These are phyloP conservation scores for Coleophoma eucalyptorum DNA, from an alignment of 2,329 filamentous ascomycete species.

Conservation along the genomic window DNA sequence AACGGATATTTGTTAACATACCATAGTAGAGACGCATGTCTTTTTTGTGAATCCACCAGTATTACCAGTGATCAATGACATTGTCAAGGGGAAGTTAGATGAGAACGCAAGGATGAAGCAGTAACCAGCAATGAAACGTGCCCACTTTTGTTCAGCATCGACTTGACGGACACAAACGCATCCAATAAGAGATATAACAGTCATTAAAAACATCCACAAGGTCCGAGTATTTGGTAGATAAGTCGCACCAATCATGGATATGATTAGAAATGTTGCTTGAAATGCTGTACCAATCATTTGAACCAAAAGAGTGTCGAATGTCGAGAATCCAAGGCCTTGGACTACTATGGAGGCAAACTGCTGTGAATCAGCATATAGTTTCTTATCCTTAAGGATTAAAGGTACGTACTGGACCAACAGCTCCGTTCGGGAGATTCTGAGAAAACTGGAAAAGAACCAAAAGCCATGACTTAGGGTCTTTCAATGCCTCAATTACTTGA, in stretches of 20 bases:
- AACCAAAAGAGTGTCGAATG: slow-evolving; percentile 19
- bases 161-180: not conserved
- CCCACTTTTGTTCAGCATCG: not conserved
- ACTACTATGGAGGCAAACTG: slow-evolving; percentile 26
- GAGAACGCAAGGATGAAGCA: not conserved
- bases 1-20: too few species aligned
- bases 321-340: slow-evolving; percentile 26
- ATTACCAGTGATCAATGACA: not conserved
- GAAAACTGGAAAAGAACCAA: not conserved
- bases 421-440: not conserved
- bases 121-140: not conserved
- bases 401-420: not conserved
- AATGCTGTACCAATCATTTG: slow-evolving; percentile 2
- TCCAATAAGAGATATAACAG: not conserved
- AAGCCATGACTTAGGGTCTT: slow-evolving; percentile 27
- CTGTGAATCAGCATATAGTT: not conserved
- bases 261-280: not conserved
- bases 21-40: not conserved
- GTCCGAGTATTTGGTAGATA: slow-evolving; percentile 1
- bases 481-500: slow-evolving; percentile 22
- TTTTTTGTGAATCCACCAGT: slow-evolving; percentile 1
- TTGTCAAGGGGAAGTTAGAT: not conserved
- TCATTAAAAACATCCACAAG: slow-evolving; percentile 1
- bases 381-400: too few species aligned
- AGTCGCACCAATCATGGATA: not conserved